Conservation (phyloP, 2,329 filamentous ascomycete genomes). For the Fusarium fujikuroi region DNA sequence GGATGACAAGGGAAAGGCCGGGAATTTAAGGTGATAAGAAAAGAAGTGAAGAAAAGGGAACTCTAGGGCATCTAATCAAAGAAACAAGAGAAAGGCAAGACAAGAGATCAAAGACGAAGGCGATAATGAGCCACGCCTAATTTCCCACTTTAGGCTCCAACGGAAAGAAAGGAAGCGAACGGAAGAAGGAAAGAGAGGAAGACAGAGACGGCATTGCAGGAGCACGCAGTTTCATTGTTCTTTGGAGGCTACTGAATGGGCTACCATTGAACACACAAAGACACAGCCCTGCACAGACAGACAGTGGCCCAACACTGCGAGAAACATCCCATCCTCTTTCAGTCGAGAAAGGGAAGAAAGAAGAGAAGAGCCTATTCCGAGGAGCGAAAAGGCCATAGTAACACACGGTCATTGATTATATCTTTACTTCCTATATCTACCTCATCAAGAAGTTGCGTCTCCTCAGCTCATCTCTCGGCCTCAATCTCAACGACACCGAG, state of each 20-base stretch:
- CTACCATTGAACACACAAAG: constrained; percentile 33
- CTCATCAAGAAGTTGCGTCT: not conserved
- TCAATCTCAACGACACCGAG: constrained; percentile 9
- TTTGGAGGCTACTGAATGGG: constrained; percentile 35
- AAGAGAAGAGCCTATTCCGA: not conserved
- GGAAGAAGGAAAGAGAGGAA: not conserved
- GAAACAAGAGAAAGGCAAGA: constrained; percentile 1
- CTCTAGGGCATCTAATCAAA: not conserved
- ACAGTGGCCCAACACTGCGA: constrained; percentile 28
- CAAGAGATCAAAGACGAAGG: constrained; percentile 32
- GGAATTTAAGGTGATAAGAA: constrained; percentile 2
- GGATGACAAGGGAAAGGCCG: not conserved
- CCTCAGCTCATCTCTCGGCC: constrained; percentile 5
- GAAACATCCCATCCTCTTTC: constrained; percentile 25
- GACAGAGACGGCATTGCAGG: constrained; percentile 6
- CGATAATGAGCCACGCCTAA: constrained; percentile 38
- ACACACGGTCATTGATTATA: not conserved
- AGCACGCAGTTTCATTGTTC: constrained; percentile 41
- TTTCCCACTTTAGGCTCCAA: constrained; percentile 29
- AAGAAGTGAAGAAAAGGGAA: not conserved
- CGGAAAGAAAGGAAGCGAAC: constrained; percentile 23
- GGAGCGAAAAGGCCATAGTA: not conserved
- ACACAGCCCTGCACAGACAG: constrained; percentile 37
- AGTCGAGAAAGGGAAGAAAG: constrained; percentile 13
- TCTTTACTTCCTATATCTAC: constrained; percentile 13